These are phyloP conservation scores for Discostella stelligera DNA, from an alignment of 352 stramenopile genomes.

Conservation along the genomic window DNA sequence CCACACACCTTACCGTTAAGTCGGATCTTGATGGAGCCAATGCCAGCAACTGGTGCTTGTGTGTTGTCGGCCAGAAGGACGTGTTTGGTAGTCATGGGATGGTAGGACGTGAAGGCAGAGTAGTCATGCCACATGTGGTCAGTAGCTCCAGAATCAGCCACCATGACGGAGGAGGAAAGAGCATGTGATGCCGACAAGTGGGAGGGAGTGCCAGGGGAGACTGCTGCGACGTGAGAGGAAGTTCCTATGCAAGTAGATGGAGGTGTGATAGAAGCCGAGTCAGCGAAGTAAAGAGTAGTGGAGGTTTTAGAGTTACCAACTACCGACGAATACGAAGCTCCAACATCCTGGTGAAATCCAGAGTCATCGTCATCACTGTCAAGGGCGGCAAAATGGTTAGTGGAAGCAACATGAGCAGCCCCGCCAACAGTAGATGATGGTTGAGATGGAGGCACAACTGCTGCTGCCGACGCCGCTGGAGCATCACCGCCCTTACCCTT, in stretches of 20 bases:
- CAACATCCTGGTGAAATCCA: too few relatives aligned
- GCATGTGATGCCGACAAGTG: background rate
- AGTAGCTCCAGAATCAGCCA: conserved; percentile 17
- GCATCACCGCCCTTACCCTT: too few relatives aligned
- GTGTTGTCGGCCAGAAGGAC: conserved; percentile 25
- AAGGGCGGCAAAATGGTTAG: too few relatives aligned
- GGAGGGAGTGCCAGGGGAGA: background rate
- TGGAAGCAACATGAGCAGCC: too few relatives aligned
- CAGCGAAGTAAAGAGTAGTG: too few relatives aligned
- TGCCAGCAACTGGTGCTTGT: conserved; percentile 8
- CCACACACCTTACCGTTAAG: conserved; percentile 24
- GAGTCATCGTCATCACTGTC: too few relatives aligned
- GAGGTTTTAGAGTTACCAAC: too few relatives aligned
- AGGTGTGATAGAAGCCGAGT: too few relatives aligned
- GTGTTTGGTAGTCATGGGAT: background rate
- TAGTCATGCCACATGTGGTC: conserved; percentile 20
- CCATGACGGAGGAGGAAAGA: background rate
- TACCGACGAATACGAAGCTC: too few relatives aligned
- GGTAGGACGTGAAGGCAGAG: conserved; percentile 30
- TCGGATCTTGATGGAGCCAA: conserved; percentile 7
- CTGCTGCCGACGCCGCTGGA: too few relatives aligned
- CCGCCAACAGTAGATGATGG: too few relatives aligned
- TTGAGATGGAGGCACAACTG: too few relatives aligned
- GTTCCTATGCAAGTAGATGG: background rate
- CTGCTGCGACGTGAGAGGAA: background rate